Evolutionary conservation across 164 flowering plant species (phyloP), one percentile per base, ranked within the genome.

Genomic region (Sedum album): DNA sequence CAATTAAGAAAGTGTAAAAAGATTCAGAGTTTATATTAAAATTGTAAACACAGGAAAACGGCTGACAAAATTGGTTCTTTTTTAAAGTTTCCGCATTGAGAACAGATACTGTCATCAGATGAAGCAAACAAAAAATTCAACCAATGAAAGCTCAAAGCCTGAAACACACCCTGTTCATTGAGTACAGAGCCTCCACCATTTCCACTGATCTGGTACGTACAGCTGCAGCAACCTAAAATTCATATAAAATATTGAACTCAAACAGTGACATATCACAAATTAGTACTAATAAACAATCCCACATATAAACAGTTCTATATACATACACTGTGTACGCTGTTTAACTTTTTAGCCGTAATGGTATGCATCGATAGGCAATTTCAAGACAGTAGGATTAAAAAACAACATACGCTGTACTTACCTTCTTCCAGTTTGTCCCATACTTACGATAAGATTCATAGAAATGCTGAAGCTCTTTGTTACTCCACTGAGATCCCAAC

Each of bases 401-500:
- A 57, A 57, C 20, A 57, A 18, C 62, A 57, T 26, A 57, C 20
- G 60, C 10, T 17, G 15, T 14, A 15, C 72, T 57, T 60, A 90
- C 99, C 89, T 88, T 95, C 76, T 82, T 92, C 99, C 99, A 95
- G 60, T 92, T 94, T 76, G 81, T 88, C 72, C 93, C 96, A 75
- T 87, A 71, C 66, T 84, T 88, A 36, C 97, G 83, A 69, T 84
- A 92, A 20, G 96, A 92, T 36, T 86, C 93, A 81, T 95, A 95
- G 72, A 95, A 95, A 20, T 81, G 85, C 71, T 81, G 82, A 68
- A 95, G 86, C 75, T 95, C 99, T 69, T 78, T 96, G 71, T 85
- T 81, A 78, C 84, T 88, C 99, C 99, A 95, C 53, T 86, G 88
- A 67, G 96, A 71, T 65, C 99, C 99, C 68, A 90, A 74, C 87